Evolutionary conservation across 1,284 basidiomycete genomes (phyloP), one percentile per base, ranked within the genome.

Genomic region (Pseudozyma pruni): DNA sequence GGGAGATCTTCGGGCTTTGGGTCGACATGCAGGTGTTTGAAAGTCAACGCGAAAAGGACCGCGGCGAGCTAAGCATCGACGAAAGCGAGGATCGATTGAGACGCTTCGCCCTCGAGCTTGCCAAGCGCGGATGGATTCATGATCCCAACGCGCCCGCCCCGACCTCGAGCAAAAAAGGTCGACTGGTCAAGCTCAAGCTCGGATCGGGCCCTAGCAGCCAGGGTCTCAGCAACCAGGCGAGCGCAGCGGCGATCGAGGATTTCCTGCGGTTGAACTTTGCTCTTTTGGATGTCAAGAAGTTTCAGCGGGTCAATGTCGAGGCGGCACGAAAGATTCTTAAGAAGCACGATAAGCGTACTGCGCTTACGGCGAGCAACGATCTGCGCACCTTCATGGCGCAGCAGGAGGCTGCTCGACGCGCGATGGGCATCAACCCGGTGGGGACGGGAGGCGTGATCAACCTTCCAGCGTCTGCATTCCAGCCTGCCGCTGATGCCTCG

Each of bases 21-120:
- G 86, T 92, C 48, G 93, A 97, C 73, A 85, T 88, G 1, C 90
- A 95, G 77, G 89, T 97, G 7, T 97, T 96, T 75, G 93, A 95
- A 81, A 88, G 87, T 41, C 83, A 88, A 27, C 83, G 86, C n/a
- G 94, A 96, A 81, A 83, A 86, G 2, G 86, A 87, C 59, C 84
- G 90, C 8, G 93, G 93, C 1, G 92, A 94, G 81, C 84, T 90
- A 22, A 86, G 86, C 20, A 87, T 84, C 39, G 85, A 91, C 51
- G 91, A 93, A 64, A 87, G 88, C 4, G 92, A 95, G 81, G 84
- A 83, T 42, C 86, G 91, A 20, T 83, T 97, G 49, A 86, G 87
- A 71, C 81, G 86, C 22, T 97, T 96, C 78, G 88, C 88, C 13
- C 86, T 88, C 25, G 86, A 89, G 72, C 86, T 93, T 2, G 87